A percentile compares a stretch with the other conserved stretches of the same genome.
These are phyloP conservation scores for Agaricales sp. DNA, from an alignment of 1,284 basidiomycete genomes.

Conservation along the genomic window DNA sequence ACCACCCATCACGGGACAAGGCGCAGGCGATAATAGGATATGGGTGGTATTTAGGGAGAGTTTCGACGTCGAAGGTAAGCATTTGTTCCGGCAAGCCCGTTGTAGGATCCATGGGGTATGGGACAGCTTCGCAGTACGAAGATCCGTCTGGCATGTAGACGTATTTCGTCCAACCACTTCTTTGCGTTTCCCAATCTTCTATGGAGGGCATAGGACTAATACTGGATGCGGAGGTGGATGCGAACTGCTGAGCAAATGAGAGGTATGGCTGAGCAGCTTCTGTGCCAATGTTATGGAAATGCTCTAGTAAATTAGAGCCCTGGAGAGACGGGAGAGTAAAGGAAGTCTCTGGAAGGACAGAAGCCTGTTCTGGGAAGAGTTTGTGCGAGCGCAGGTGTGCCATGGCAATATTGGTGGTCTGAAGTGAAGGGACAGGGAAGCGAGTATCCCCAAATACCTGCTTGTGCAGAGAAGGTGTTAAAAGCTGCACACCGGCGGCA, in stretches of 20 bases:
- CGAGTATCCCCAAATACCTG: conserved; percentile 77
- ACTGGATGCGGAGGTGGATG: conserved; percentile 24
- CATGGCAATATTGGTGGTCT: conserved; percentile 66
- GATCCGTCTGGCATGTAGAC: conserved; percentile 52
- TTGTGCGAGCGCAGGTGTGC: conserved; percentile 75
- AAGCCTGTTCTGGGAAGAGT: conserved; percentile 74
- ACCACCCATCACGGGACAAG: conserved; percentile 80
- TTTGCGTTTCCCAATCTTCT: conserved; percentile 61
- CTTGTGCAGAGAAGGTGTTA: conserved; percentile 69
- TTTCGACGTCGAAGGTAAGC: conserved; percentile 92
- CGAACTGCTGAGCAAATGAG: conserved; percentile 56
- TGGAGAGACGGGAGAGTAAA: conserved; percentile 84
- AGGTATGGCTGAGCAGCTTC: conserved; percentile 78
- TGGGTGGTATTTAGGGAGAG: conserved; percentile 74
- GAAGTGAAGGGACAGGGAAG: conserved; percentile 51
- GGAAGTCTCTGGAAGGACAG: conserved; percentile 65
- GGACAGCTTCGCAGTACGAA: conserved; percentile 53
- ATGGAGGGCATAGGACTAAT: conserved; percentile 50
- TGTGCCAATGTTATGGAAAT: conserved; percentile 79
- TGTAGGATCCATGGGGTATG: conserved; percentile 38
- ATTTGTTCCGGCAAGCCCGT: conserved; percentile 57
- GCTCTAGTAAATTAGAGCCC: conserved; percentile 78
- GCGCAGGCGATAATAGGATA: conserved; percentile 91
- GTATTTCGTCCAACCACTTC: conserved; percentile 90
- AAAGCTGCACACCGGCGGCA: conserved; percentile 85